Percentiles rank a stretch among this genome's conserved stretches.
Evolutionary conservation across 257 asterid genomes (phyloP).

Genomic region (Solanum lycopersicoides): DNA sequence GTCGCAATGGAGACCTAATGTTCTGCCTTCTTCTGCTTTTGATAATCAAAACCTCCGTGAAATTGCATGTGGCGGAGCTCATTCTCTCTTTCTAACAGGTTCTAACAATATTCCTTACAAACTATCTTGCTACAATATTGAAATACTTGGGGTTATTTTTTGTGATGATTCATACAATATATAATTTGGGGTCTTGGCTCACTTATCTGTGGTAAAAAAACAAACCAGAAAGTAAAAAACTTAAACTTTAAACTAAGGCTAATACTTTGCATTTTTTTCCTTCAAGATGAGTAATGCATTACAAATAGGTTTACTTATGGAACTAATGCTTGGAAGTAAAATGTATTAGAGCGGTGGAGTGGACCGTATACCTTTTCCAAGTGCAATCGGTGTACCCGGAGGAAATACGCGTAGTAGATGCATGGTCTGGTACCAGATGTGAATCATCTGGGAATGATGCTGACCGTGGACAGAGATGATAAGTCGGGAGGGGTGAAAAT

Average conservation of each 20-base stretch:
- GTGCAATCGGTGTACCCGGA: not conserved
- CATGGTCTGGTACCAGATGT: not conserved
- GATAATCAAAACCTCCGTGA: conserved; percentile 51
- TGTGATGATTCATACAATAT: not conserved
- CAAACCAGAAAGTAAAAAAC: not conserved
- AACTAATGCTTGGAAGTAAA: not conserved
- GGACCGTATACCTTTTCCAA: not conserved
- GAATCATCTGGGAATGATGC: not conserved
- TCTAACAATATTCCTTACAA: not conserved
- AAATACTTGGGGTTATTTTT: not conserved
- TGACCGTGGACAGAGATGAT: not conserved
- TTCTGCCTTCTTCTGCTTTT: conserved; percentile 47
- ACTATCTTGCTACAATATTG: not conserved
- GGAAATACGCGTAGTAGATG: not conserved
- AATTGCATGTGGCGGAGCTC: conserved; percentile 95
- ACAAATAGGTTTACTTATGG: not conserved
- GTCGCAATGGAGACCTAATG: conserved; percentile 73
- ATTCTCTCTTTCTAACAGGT: conserved; percentile 91
- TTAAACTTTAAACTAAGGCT: not conserved
- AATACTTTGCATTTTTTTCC: too few relatives aligned
- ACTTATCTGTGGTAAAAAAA: not conserved
- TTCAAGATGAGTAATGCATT: not conserved
- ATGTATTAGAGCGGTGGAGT: not conserved
- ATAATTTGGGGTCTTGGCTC: not conserved
- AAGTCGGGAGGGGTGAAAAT: not conserved